Percentiles rank a stretch among this genome's conserved stretches.
Evolutionary conservation across 2,329 filamentous ascomycete genomes (phyloP).

Genomic region (Pseudogymnoascus sp.): DNA sequence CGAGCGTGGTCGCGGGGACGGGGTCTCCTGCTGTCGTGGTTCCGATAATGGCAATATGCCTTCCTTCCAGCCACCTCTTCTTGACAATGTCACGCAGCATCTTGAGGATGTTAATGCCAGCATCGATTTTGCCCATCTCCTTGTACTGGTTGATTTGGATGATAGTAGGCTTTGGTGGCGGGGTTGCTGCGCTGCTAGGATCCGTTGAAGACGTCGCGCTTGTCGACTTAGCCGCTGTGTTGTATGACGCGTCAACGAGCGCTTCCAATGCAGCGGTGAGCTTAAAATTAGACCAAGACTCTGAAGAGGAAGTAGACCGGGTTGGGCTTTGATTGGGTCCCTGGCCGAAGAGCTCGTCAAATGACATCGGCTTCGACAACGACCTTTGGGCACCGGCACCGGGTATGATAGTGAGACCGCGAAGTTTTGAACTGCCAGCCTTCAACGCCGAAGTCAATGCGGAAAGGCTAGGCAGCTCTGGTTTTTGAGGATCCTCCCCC

Average conservation of each 20-base stretch:
- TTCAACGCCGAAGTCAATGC: slow-evolving; percentile 1
- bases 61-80: slow-evolving; percentile 62
- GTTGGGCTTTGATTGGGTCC: slow-evolving; percentile 7
- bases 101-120: slow-evolving; percentile 63
- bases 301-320: slow-evolving; percentile 20
- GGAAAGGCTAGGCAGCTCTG: not conserved
- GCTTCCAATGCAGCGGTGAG: slow-evolving; percentile 50
- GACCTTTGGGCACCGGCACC: not conserved
- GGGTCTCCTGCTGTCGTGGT: slow-evolving; percentile 55
- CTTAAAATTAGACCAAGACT: slow-evolving; percentile 58
- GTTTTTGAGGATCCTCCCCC: slow-evolving; percentile 23
- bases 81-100: slow-evolving; percentile 68
- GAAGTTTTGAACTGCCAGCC: not conserved
- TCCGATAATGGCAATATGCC: slow-evolving; percentile 72
- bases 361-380: slow-evolving; percentile 7
- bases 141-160: slow-evolving; percentile 76
- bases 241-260: slow-evolving; percentile 36
- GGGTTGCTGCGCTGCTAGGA: slow-evolving; percentile 25
- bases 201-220: slow-evolving; percentile 12
- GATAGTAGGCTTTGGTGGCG: slow-evolving; percentile 44
- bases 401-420: slow-evolving; percentile 1
- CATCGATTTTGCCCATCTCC: slow-evolving; percentile 63
- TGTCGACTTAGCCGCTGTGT: slow-evolving; percentile 34
- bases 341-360: slow-evolving; percentile 6
- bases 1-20: slow-evolving; percentile 36